Evolutionary conservation across 2,329 filamentous ascomycete genomes (phyloP), one percentile per base, ranked within the genome.

Genomic region (Cercospora citrullina): DNA sequence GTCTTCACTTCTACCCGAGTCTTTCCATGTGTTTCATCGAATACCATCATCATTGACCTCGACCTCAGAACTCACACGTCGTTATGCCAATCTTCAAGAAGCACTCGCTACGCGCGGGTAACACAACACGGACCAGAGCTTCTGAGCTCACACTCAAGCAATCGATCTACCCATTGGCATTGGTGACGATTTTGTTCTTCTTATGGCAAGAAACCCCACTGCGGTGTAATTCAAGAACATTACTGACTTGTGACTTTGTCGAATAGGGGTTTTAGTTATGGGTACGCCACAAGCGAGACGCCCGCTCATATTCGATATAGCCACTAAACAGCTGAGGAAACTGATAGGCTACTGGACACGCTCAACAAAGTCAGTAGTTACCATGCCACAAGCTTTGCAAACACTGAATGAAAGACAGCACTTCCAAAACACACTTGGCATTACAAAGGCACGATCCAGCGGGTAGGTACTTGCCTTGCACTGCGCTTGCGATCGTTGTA

Each of bases 111-210:
- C 67, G 67, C 33, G 69, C 67, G 9, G 67, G 69, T 16, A 72
- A 72, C 12, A 66, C 55, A 12, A 68, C 70, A 5, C 53, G 70
- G 14, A 72, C 70, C 0, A 62, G 67, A n/a, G 70, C 70, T n/a
- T 71, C 70, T n/a, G 65, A 72, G 42, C 65, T 72, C 28, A 69
- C 70, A 16, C 63, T 72, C 14, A 65, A 69, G 23, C 67, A 69
- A 39, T 72, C 70, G 30, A 21, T 58, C 68, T 68, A 72, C 66
- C 90, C 90, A 3, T 84, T 92, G 57, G 81, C 82, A 64, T 83
- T 93, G 4, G 90, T 92, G 62, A 90, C 87, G 0, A 80, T 88
- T 59, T 79, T 90, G 1, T 90, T 89, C 80, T 89, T 90, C 76
- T 83, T 90, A 23, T 89, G 87, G 87, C 42, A 62, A 48, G 60